Evolutionary conservation across 306 rosid genomes (phyloP), one percentile per base, ranked within the genome.

Genomic region (Betula pendula): DNA sequence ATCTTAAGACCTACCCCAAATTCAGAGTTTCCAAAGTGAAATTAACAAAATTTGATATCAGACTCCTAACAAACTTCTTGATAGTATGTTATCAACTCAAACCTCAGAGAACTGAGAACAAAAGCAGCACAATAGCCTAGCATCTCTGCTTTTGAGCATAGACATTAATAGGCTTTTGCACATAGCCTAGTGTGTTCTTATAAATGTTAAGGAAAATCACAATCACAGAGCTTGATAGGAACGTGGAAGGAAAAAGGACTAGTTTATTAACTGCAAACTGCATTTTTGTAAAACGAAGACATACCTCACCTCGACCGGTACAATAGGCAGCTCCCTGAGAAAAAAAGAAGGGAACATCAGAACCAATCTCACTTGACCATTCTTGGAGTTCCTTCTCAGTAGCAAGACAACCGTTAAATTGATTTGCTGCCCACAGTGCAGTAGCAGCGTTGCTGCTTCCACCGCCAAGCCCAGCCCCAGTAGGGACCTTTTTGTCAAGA

Each of bases 391-490:
- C 97, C 85, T 90, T 84, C 82, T 92, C 97, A 24, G 96, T 80
- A 67, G 93, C 97, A 85, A 78, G 81, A 77, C 89, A 80, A 44
- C 92, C 91, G 81, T 77, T 92, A 71, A 95, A 95, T 77, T 95
- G 97, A 82, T 95, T 95, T 58, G 97, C 97, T 12, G 98, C 98
- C 98, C 98, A 95, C 55, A 95, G 78, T 6, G 98, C 97, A 74
- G 97, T 95, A 62, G 98, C 98, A 75, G 98, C 98, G 76, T 95
- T 95, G 85, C 97, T 90, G 81, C 98, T 95, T 83, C 97, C 98
- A 74, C 98, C 98, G 67, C 98, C 98, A 74, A 95, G 97, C 81
- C 98, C 98, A 4, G 98, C 98, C 72, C 98, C 98, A 24, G 96
- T 92, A 4, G 98, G 98, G 74, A 95, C 98, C 73, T 80, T 89